Evolutionary conservation across 805 yeast genomes (phyloP), one percentile per base, ranked within the genome.

Genomic region (Barnettozyma pratensis): DNA sequence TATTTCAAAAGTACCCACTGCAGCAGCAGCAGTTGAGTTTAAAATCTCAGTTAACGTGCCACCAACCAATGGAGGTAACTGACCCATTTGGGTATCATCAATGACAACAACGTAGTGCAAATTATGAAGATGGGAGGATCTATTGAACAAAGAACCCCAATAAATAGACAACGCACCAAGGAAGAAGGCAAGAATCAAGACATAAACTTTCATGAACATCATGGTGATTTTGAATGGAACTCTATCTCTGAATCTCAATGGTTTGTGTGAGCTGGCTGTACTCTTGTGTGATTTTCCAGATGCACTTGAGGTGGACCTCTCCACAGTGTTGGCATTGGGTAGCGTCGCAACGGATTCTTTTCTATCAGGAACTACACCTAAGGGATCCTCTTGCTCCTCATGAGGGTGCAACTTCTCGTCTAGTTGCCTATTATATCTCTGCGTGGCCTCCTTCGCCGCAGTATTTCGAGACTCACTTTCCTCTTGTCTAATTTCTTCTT

Each of bases 71-170:
- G 60, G 57, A 4, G 46, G 42, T 4, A 45, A 28, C 1, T 41
- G 37, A 10, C 46, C 57, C n/a, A 49, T 42, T 12, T 41, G 29
- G 6, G 12, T 2, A 39, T 61, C 64, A 12, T 57, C 60, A 28
- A 49, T 50, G 6, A 62, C 62, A 8, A 61, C 55, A 9, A 62
- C 44, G 14, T 52, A 51, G 10, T 50, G 31, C 7, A 61, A 19
- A n/a, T 57, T 49, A 3, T 47, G 44, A 35, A 49, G 48, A n/a
- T 54, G 26, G 1, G 48, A 11, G 1, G 51, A 26, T 40, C 65
- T 48, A 7, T 58, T n/a, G 40, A 47, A 61, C 45, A 55, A 51
- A 0, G 65, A 59, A 5, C 64, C 66, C 66, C 67, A 63, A 39
- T 61, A 59, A 3, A 50, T 45, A 12, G 41, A 46, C 14, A 46